Evolutionary conservation across 768 basidiomycete genomes (phyloP).

Genomic region (Trametes gibbosa): DNA sequence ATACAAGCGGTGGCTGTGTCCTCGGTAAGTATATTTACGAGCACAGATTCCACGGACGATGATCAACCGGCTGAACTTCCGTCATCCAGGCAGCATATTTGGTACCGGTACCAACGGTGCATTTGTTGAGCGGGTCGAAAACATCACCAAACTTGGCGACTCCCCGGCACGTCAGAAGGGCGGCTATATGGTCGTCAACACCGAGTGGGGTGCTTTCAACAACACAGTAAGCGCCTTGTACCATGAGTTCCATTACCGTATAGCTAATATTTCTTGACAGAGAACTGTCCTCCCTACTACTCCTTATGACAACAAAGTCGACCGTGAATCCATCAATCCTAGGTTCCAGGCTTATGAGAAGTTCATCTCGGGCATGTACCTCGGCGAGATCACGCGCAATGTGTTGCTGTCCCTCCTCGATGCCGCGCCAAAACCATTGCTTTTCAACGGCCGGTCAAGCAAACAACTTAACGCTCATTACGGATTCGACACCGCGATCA

Average conservation of each 20-base stretch:
- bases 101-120: constrained; percentile 99
- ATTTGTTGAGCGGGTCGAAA: constrained; percentile 85
- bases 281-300: constrained; percentile 83
- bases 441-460: constrained; percentile 82
- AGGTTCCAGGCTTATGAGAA: constrained; percentile 94
- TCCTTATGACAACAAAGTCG: constrained; percentile 86
- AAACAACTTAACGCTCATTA: constrained; percentile 80
- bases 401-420: constrained; percentile 81
- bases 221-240: constrained; percentile 63
- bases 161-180: constrained; percentile 55
- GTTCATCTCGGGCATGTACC: constrained; percentile 98
- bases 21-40: constrained; percentile 40
- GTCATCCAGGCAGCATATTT: constrained; percentile 67
- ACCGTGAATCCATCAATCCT: constrained; percentile 94
- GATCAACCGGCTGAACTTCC: no score
- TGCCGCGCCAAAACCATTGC: constrained; percentile 61
- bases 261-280: constrained; percentile 34
- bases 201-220: constrained; percentile 98
- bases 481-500: constrained; percentile 91
- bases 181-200: constrained; percentile 91
- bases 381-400: constrained; percentile 91
- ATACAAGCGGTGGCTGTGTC: constrained; percentile 88
- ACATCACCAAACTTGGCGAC: constrained; percentile 80
- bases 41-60: not conserved
- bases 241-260: not conserved